phyloP scores from a whole-genome alignment of 805 yeast species.

The Saccharomyces cerevisiae region DNA sequence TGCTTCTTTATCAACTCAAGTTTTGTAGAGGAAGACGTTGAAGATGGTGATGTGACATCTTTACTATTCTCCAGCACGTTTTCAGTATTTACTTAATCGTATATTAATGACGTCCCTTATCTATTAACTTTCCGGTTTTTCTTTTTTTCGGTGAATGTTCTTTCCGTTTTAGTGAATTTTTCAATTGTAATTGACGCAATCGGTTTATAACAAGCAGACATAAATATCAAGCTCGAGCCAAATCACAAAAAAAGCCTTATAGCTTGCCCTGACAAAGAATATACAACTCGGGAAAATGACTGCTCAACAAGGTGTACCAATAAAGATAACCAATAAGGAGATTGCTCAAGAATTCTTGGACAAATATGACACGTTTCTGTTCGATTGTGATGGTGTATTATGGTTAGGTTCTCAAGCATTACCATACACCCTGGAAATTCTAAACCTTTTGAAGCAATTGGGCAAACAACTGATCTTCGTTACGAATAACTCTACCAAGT shows the following conservation, averaged over 20 bases:
- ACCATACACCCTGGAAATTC: conserved; percentile 71
- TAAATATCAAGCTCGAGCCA: not conserved
- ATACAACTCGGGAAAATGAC: not conserved
- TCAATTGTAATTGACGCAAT: not conserved
- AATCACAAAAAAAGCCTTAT: not conserved
- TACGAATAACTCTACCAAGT: conserved; percentile 91
- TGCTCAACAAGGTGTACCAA: conserved; percentile 25
- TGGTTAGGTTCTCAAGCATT: conserved; percentile 84
- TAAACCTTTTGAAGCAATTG: conserved; percentile 43
- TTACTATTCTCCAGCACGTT: not conserved
- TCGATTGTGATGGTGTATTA: conserved; percentile 96
- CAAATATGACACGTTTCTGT: conserved; percentile 74
- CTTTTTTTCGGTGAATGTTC: not conserved
- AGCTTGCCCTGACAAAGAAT: not conserved
- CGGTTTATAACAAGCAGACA: not conserved
- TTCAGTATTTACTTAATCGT: not conserved
- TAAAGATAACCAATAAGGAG: conserved; percentile 40
- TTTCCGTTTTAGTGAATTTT: not conserved
- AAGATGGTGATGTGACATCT: too few relatives aligned
- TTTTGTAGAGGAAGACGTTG: too few relatives aligned
- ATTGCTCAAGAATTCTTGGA: conserved; percentile 49
- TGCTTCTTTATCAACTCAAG: too few relatives aligned
- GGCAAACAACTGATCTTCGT: conserved; percentile 78
- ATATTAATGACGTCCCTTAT: not conserved
- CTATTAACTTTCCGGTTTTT: not conserved